Conservation (phyloP, 495 filamentous ascomycete genomes). For the Articulospora tetracladia region DNA sequence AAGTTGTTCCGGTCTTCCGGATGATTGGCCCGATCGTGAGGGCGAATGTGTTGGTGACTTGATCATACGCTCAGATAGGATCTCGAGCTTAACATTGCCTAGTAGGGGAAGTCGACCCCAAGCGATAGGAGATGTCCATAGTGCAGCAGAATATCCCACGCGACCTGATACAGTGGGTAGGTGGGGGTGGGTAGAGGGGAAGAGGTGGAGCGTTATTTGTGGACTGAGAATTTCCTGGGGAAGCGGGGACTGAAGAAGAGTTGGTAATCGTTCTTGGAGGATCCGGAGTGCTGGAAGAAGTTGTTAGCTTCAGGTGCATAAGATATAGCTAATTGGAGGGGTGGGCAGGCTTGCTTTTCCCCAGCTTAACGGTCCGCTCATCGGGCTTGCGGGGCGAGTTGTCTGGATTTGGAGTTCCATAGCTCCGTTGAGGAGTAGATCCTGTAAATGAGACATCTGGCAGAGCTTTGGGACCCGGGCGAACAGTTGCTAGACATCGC, state of each 20-base stretch:
- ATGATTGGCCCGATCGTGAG: conserved; percentile 1
- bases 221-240: conserved; percentile 86
- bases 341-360: conserved; percentile 64
- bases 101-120: conserved; percentile 91
- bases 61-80: conserved; percentile 83
- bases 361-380: conserved; percentile 82
- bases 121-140: conserved; percentile 93
- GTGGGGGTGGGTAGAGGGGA: conserved; percentile 93
- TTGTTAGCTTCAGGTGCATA: background rate
- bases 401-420: conserved; percentile 3
- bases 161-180: conserved; percentile 87
- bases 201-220: conserved; percentile 87
- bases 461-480: conserved; percentile 13
- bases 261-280: conserved; percentile 83
- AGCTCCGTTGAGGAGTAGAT: conserved; percentile 12
- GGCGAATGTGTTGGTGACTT: conserved; percentile 33
- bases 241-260: conserved; percentile 76
- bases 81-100: conserved; percentile 82
- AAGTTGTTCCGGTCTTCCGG: conserved; percentile 58
- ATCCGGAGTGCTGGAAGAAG: conserved; percentile 64
- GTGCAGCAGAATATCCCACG: conserved; percentile 84
- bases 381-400: conserved; percentile 43
- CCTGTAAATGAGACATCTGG: conserved; percentile 26
- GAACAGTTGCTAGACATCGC: conserved; percentile 23
- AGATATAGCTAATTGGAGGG: background rate